phyloP scores from a whole-genome alignment of 1,284 basidiomycete species.

The Neolentinus lepideus region DNA sequence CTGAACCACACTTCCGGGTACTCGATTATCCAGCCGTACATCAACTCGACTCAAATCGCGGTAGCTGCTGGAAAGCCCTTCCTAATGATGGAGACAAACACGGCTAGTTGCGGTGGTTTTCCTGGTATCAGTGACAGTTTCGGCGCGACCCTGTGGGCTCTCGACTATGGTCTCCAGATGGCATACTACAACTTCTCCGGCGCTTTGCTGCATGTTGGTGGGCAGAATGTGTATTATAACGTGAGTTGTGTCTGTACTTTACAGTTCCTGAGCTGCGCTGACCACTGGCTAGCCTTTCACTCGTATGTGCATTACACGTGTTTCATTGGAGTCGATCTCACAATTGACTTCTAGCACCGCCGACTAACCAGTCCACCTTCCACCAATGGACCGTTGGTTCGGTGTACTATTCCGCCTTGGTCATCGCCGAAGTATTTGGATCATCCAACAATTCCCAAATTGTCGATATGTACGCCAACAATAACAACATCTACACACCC shows the following conservation, averaged over 20 bases:
- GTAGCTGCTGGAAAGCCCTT: constrained; percentile 42
- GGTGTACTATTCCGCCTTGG: constrained; percentile 27
- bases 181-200: constrained; percentile 52
- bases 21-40: constrained; percentile 40
- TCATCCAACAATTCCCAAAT: constrained; percentile 21
- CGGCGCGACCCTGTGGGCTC: constrained; percentile 60
- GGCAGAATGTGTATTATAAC: constrained; percentile 62
- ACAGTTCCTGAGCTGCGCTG: neutral
- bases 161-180: constrained; percentile 61
- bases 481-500: constrained; percentile 18
- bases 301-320: constrained; percentile 21
- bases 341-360: constrained; percentile 17
- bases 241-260: constrained; percentile 25
- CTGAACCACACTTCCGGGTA: constrained; percentile 49
- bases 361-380: constrained; percentile 26
- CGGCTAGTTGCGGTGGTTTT: constrained; percentile 51
- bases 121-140: constrained; percentile 44
- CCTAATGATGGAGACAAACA: constrained; percentile 50
- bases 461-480: constrained; percentile 20
- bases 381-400: constrained; percentile 29
- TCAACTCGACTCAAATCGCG: constrained; percentile 39
- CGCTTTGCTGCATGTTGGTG: constrained; percentile 58
- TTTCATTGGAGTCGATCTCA: neutral
- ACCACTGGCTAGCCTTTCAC: constrained; percentile 32
- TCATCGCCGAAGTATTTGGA: constrained; percentile 27